phyloP scores from a whole-genome alignment of 345 rosid species.

The Arabis alpina region DNA sequence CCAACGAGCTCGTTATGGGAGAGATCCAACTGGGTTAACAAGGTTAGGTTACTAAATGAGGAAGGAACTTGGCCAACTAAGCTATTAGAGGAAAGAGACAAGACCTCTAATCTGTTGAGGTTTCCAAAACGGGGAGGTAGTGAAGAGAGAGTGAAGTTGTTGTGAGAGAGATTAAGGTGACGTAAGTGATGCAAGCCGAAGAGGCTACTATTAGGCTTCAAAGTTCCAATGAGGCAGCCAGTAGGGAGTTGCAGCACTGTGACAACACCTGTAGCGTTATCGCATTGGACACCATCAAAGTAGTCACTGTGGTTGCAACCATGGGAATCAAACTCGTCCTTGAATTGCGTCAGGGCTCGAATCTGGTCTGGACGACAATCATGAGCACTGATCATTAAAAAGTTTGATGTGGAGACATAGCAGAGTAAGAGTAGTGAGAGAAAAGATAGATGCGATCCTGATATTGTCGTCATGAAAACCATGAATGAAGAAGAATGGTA shows the following conservation, averaged over 20 bases:
- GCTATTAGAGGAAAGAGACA: background rate
- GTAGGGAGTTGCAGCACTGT: background rate
- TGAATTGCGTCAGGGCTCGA: background rate
- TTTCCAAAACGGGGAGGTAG: background rate
- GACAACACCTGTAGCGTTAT: background rate
- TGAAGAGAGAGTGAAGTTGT: background rate
- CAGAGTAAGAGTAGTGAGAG: background rate
- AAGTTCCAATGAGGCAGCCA: background rate
- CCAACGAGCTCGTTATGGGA: background rate
- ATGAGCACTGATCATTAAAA: background rate
- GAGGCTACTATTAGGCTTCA: conserved; percentile 22
- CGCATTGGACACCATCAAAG: conserved; percentile 16
- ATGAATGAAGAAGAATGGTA: too few relatives aligned
- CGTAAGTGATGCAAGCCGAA: background rate
- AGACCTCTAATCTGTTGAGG: background rate
- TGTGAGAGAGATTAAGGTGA: too few relatives aligned
- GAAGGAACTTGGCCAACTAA: conserved; percentile 16
- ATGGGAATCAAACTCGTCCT: conserved; percentile 24
- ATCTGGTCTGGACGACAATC: conserved; percentile 10
- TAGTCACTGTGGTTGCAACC: conserved; percentile 12
- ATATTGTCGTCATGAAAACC: background rate
- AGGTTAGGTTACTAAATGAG: conserved; percentile 7
- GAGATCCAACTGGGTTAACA: background rate
- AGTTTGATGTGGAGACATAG: background rate
- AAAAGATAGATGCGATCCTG: background rate